Conservation (phyloP, 1,139 yeast species). For the Scheffersomyces illinoinensis region DNA sequence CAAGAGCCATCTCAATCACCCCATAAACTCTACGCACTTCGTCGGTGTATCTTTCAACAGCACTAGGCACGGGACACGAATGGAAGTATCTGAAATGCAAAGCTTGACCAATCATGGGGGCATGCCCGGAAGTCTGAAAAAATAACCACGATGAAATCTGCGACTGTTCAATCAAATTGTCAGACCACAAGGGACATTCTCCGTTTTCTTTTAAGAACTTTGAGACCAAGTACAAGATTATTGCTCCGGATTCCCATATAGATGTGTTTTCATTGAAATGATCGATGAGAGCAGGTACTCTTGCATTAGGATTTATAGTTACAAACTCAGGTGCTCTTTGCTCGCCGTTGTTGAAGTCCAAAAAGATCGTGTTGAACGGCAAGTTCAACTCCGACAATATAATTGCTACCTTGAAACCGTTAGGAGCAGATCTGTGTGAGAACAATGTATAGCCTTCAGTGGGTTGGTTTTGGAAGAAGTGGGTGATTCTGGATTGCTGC, state of each 20-base stretch:
- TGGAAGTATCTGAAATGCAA: slow-evolving; percentile 91
- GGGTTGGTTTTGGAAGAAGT: slow-evolving; percentile 78
- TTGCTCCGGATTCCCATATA: slow-evolving; percentile 95
- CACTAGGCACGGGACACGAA: slow-evolving; percentile 81
- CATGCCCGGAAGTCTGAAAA: slow-evolving; percentile 95
- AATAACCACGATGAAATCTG: slow-evolving; percentile 88
- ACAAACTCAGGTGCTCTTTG: slow-evolving; percentile 93
- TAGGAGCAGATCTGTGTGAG: slow-evolving; percentile 92
- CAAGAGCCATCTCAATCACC: slow-evolving; percentile 91
- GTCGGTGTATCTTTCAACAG: slow-evolving; percentile 87
- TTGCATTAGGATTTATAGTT: slow-evolving; percentile 87
- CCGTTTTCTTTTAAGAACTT: slow-evolving; percentile 70
- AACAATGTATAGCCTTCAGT: slow-evolving; percentile 83
- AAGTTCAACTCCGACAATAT: slow-evolving; percentile 81
- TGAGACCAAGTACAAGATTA: slow-evolving; percentile 72
- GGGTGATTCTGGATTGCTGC: slow-evolving; percentile 60
- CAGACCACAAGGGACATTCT: slow-evolving; percentile 78
- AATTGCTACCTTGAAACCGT: slow-evolving; percentile 94
- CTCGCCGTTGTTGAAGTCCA: slow-evolving; percentile 88
- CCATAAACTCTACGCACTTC: slow-evolving; percentile 94
- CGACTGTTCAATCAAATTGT: slow-evolving; percentile 78
- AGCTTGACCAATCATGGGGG: slow-evolving; percentile 98
- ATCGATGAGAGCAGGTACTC: slow-evolving; percentile 93
- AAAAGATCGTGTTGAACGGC: slow-evolving; percentile 76
- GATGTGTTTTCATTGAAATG: slow-evolving; percentile 78